Conservation (phyloP, 129 eudicot genomes). For the Helichrysum umbraculigerum region DNA sequence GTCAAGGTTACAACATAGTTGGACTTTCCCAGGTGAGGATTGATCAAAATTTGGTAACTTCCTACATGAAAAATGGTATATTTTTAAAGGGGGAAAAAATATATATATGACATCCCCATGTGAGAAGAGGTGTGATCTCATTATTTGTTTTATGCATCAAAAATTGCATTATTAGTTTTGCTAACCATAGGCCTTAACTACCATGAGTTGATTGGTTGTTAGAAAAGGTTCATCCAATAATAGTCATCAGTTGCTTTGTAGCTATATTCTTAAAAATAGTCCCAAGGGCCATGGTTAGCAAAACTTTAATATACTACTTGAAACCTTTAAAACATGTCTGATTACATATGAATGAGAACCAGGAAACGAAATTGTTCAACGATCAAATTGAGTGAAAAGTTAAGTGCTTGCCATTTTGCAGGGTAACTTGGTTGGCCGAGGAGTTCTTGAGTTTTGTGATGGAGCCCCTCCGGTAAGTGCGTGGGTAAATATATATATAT, state of each 20-base stretch:
- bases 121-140: no score
- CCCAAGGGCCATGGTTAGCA: no score
- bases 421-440: slow-evolving; percentile 93
- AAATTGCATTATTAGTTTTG: no score
- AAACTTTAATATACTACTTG: no score
- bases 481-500: neutral
- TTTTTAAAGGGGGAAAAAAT: neutral
- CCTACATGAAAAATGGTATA: slow-evolving; percentile 2
- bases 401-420: slow-evolving; percentile 32
- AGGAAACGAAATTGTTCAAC: neutral
- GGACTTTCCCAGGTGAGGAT: slow-evolving; percentile 89
- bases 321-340: neutral
- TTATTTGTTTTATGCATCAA: no score
- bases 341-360: neutral
- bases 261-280: no score
- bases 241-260: no score
- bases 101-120: no score
- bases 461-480: slow-evolving; percentile 89
- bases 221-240: no score
- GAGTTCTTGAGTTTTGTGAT: slow-evolving; percentile 78
- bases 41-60: slow-evolving; percentile 9
- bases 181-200: no score
- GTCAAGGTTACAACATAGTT: slow-evolving; percentile 77
- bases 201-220: no score
- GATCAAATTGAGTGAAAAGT: neutral